A percentile compares a stretch with the other conserved stretches of the same genome.
Evolutionary conservation across 2,329 filamentous ascomycete species (phyloP).

Genomic region (Fusarium guadeloupense): DNA sequence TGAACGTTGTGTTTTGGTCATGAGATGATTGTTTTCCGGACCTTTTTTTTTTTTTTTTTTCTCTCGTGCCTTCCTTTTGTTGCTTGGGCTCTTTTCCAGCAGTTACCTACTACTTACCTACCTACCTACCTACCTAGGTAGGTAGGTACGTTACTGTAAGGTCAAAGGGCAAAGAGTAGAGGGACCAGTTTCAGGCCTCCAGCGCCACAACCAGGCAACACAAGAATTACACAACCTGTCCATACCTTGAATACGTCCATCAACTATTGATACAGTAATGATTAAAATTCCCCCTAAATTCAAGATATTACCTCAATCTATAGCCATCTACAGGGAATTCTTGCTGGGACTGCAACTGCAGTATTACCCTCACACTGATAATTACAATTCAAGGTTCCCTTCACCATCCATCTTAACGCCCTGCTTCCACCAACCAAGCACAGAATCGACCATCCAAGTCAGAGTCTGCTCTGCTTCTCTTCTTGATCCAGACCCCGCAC

Average conservation of each 20-base stretch:
- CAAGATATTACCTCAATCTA: neutral
- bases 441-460: slow-evolving; percentile 24
- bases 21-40: neutral
- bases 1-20: neutral
- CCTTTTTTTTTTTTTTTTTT: too few species aligned
- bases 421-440: slow-evolving; percentile 34
- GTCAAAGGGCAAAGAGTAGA: neutral
- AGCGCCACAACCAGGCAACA: too few species aligned
- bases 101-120: too few species aligned
- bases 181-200: neutral
- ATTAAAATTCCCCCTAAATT: neutral
- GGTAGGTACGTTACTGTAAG: neutral
- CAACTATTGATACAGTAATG: neutral
- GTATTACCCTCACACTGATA: slow-evolving; percentile 6
- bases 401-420: slow-evolving; percentile 15
- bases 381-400: slow-evolving; percentile 18
- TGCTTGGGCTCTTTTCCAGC: neutral
- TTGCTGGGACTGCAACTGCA: slow-evolving; percentile 8
- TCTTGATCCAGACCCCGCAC: slow-evolving; percentile 26
- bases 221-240: too few species aligned
- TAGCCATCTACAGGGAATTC: neutral
- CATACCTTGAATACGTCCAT: neutral
- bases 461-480: slow-evolving; percentile 18
- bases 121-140: too few species aligned
- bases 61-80: neutral